Percentiles rank a stretch among this genome's conserved stretches.
These are phyloP conservation scores for Chlamydomonas sphaeroides DNA, from an alignment of 139 green algal species.

Conservation along the genomic window DNA sequence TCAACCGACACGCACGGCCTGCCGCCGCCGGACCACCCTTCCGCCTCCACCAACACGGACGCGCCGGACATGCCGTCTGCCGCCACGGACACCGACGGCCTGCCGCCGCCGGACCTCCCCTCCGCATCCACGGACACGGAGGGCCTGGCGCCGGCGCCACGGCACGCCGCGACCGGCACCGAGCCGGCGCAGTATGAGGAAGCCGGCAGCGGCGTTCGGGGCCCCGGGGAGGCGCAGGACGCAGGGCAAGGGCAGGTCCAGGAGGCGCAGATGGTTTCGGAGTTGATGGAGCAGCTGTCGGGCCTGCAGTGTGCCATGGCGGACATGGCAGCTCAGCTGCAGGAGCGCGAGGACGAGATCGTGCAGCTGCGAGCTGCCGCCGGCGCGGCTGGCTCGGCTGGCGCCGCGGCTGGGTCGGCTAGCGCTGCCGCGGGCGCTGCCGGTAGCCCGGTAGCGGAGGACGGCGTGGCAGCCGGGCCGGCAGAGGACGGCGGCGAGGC, in stretches of 20 bases:
- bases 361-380: background rate
- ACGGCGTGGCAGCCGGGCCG: background rate
- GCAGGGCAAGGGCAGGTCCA: too few relatives aligned
- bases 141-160: background rate
- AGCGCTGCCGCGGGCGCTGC: background rate
- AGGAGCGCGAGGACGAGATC: background rate
- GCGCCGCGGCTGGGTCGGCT: background rate
- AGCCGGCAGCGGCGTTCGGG: background rate
- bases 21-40: background rate
- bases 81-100: background rate
- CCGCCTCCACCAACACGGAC: background rate
- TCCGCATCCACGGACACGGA: background rate
- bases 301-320: background rate
- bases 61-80: background rate
- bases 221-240: background rate
- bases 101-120: background rate
- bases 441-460: background rate
- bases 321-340: background rate
- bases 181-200: too few relatives aligned
- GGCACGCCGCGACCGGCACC: background rate
- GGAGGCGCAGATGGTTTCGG: conserved; percentile 2
- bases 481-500: background rate
- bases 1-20: background rate
- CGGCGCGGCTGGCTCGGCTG: too few relatives aligned
- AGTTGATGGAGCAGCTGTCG: conserved; percentile 9